phyloP scores from a whole-genome alignment of 208 protist genomes.

The Leishmania martiniquensis region DNA sequence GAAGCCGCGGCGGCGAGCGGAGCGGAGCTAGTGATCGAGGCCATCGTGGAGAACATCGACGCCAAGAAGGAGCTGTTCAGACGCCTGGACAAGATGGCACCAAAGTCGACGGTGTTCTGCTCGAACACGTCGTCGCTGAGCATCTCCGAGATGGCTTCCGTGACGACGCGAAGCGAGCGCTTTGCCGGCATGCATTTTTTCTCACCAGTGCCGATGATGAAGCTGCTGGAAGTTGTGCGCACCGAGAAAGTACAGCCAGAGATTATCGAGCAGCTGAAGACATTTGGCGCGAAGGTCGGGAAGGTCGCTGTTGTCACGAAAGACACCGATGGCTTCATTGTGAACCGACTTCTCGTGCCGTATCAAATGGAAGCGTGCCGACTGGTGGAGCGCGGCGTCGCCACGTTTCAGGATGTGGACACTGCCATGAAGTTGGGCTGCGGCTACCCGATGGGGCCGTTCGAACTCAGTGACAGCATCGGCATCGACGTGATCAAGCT shows the following conservation, averaged over 20 bases:
- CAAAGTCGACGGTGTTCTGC: slow-evolving; percentile 76
- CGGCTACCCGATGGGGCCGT: slow-evolving; percentile 92
- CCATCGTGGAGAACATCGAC: slow-evolving; percentile 68
- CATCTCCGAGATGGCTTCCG: slow-evolving; percentile 64
- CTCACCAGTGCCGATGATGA: slow-evolving; percentile 91
- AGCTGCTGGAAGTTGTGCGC: slow-evolving; percentile 89
- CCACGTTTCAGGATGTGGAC: slow-evolving; percentile 81
- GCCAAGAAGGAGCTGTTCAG: slow-evolving; percentile 63
- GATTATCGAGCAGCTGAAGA: slow-evolving; percentile 50
- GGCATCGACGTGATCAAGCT: slow-evolving; percentile 78
- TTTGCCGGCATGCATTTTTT: slow-evolving; percentile 93
- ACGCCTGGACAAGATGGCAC: slow-evolving; percentile 53
- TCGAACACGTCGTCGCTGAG: slow-evolving; percentile 88
- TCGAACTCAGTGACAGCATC: slow-evolving; percentile 77
- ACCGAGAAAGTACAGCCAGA: slow-evolving; percentile 52
- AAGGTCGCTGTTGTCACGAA: slow-evolving; percentile 73
- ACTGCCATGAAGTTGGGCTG: slow-evolving; percentile 90
- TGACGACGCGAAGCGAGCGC: slow-evolving; percentile 54
- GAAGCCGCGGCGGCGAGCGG: slow-evolving; percentile 36
- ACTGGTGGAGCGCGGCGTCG: slow-evolving; percentile 83
- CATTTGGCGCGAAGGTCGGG: slow-evolving; percentile 55
- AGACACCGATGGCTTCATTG: slow-evolving; percentile 91
- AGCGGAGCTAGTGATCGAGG: slow-evolving; percentile 69
- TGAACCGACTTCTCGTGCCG: slow-evolving; percentile 90
- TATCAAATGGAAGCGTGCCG: slow-evolving; percentile 79